A percentile compares a stretch with the other conserved stretches of the same genome.
Evolutionary conservation across 768 basidiomycete genomes (phyloP).

Genomic region (Boletellus ananiceps): DNA sequence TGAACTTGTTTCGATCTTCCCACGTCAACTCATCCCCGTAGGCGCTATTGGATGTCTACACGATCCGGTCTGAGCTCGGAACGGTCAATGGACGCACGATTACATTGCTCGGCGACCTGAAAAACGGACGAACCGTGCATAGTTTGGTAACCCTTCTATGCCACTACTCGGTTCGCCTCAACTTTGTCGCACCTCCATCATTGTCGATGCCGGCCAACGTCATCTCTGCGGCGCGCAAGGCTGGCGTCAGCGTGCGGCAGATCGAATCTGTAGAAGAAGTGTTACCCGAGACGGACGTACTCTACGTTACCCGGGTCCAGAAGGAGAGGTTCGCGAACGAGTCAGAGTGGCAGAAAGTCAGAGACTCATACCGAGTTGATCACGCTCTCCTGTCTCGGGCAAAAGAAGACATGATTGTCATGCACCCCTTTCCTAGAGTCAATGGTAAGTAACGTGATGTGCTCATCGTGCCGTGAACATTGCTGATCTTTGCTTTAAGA

Average conservation of each 20-base stretch:
- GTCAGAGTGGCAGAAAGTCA: conserved; percentile 84
- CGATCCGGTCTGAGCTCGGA: conserved; percentile 95
- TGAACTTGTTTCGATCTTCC: conserved; percentile 2
- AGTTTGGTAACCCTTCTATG: conserved; percentile 89
- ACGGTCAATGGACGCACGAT: conserved; percentile 96
- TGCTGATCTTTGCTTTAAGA: conserved; percentile 45
- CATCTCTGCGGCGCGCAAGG: conserved; percentile 76
- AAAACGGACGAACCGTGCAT: conserved; percentile 97
- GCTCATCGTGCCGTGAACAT: neutral
- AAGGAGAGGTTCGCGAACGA: conserved; percentile 86
- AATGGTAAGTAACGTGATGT: conserved; percentile 52
- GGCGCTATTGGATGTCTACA: conserved; percentile 86
- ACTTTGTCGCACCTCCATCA: conserved; percentile 87
- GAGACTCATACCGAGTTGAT: conserved; percentile 89
- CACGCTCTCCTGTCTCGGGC: conserved; percentile 90
- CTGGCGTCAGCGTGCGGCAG: conserved; percentile 72
- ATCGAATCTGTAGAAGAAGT: conserved; percentile 91
- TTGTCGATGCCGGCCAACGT: conserved; percentile 88
- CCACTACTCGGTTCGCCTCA: conserved; percentile 88
- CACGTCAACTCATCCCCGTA: conserved; percentile 23
- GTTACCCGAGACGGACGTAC: conserved; percentile 86
- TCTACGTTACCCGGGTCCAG: conserved; percentile 95
- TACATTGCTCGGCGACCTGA: conserved; percentile 90
- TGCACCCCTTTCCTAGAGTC: conserved; percentile 97
- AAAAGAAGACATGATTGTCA: conserved; percentile 96